Evolutionary conservation across 179 eudicot genomes (phyloP).

Genomic region (Heliamphora ciliata): DNA sequence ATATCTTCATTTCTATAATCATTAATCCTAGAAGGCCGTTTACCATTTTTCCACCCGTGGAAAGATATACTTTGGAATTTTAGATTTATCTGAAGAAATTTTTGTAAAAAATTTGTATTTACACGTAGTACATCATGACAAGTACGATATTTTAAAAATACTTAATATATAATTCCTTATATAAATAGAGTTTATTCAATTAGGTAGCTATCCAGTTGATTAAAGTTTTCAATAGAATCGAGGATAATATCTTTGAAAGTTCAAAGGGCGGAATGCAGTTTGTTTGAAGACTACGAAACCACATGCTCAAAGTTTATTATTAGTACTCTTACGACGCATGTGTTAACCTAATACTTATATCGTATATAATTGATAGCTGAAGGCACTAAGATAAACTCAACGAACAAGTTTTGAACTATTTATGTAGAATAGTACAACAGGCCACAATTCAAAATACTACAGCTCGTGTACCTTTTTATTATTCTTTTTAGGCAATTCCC

Average conservation of each 20-base stretch:
- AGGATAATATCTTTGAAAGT: slow-evolving; percentile 21
- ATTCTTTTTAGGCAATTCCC: slow-evolving; percentile 10
- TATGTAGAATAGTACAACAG: background rate
- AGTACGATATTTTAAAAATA: too few species aligned
- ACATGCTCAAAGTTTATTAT: slow-evolving; percentile 23
- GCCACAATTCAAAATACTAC: background rate
- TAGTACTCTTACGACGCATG: slow-evolving; percentile 18
- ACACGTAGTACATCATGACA: too few species aligned
- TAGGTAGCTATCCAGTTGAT: background rate
- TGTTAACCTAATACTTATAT: slow-evolving; percentile 11
- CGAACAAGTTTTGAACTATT: background rate
- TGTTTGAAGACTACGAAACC: slow-evolving; percentile 36
- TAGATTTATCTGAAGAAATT: too few species aligned
- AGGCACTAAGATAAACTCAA: slow-evolving; percentile 24
- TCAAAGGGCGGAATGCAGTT: slow-evolving; percentile 16
- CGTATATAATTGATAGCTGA: too few species aligned
- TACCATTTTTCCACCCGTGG: too few species aligned
- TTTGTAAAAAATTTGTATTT: too few species aligned
- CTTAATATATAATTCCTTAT: too few species aligned
- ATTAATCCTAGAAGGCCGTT: too few species aligned
- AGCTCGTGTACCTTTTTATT: slow-evolving; percentile 19
- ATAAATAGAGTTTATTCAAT: background rate
- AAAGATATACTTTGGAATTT: too few species aligned
- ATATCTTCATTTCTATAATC: too few species aligned
- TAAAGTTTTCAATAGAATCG: background rate